Conservation (phyloP, 108 stramenopile species). For the Epithemia pelagica region DNA sequence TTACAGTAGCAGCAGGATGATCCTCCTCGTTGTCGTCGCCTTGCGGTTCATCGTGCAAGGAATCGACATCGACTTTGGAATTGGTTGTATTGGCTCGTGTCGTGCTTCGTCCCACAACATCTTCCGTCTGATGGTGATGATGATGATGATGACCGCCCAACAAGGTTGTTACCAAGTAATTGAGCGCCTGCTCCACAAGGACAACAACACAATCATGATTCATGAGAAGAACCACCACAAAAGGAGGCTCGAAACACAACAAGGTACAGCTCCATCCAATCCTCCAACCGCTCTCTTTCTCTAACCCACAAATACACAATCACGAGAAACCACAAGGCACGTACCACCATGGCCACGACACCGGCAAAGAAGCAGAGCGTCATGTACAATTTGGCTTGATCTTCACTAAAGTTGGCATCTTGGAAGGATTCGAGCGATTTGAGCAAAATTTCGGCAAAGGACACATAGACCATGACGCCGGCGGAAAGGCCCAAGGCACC, state of each 20-base stretch:
- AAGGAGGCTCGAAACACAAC: no score
- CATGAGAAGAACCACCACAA: no score
- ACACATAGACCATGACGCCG: slow-evolving; percentile 89
- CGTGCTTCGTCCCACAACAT: neutral
- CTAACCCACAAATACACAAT: no score
- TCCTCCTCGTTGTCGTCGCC: neutral
- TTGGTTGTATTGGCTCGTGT: neutral
- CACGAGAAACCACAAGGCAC: no score
- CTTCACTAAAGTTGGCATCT: slow-evolving; percentile 24
- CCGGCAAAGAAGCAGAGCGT: slow-evolving; percentile 59
- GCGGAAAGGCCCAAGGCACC: slow-evolving; percentile 71
- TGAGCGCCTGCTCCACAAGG: neutral
- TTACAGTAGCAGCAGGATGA: neutral
- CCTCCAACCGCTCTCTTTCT: no score
- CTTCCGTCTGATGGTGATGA: neutral
- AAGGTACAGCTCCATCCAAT: no score
- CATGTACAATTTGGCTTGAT: slow-evolving; percentile 38
- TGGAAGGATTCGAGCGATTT: slow-evolving; percentile 43
- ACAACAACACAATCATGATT: no score
- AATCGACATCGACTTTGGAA: neutral
- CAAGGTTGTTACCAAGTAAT: slow-evolving; percentile 4
- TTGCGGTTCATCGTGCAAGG: neutral
- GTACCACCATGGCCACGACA: slow-evolving; percentile 47
- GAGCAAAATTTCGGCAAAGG: slow-evolving; percentile 77
- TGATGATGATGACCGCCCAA: slow-evolving; percentile 27